Evolutionary conservation across 371 early-diverging fungal genomes (phyloP), one percentile per base, ranked within the genome.

Genomic region (Vairimorpha necatrix): DNA sequence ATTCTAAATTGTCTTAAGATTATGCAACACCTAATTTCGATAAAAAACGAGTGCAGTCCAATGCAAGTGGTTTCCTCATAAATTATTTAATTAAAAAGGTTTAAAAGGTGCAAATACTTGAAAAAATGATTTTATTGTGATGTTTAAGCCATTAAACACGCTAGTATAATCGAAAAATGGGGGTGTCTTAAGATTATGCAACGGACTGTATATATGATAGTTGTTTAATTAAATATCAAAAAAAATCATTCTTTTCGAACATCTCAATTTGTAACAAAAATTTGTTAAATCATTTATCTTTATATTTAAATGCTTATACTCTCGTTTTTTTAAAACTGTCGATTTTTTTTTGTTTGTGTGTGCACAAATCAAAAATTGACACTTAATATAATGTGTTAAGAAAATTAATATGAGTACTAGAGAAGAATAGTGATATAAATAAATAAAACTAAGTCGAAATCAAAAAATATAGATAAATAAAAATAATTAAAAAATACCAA

Each of bases 131-230:
- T 11, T 42, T 42, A n/a, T 42, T 16, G 42, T 42, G 16, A 42
- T 11, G 16, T 54, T 20, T 26, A 14, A 14, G 9, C 9, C 22
- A 20, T 14, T 20, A 20, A 54, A 54, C 22, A 46, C n/a, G 11
- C n/a, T 46, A 46, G 18, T 46, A 13, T 46, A 13, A 13, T 46
- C 46, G 18, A 46, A 9, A 18, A 46, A 13, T 46, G 46, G 46
- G 54, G 54, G 54, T 54, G 24, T 54, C 54, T 6, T 54, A 54
- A 54, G 54, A 54, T 54, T 54, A n/a, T 54, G 54, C 54, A 54
- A n/a, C 24, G 54, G 54, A 54, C 54, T 54, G 6, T 54, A 54
- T n/a, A 54, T 13, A 46, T 13, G 46, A 46, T 46, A 46, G 9
- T 9, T 18, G 46, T 46, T 46, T 13, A 18, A 13, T 46, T 46